Evolutionary conservation across 2,329 filamentous ascomycete genomes (phyloP).

Genomic region (Fusarium tuaranense): DNA sequence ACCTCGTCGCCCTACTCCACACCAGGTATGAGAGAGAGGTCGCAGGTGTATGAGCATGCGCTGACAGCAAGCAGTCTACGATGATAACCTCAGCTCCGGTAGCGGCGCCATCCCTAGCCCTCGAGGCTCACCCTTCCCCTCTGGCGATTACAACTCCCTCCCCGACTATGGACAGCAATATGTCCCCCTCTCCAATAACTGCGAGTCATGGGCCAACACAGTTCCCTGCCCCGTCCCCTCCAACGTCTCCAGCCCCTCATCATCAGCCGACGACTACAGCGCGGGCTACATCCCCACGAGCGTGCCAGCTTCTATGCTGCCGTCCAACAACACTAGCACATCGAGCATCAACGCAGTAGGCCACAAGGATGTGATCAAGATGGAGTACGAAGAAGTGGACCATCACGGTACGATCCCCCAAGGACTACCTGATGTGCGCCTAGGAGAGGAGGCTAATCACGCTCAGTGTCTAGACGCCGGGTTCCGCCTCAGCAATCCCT

Average conservation of each 20-base stretch:
- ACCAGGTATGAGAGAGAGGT: constrained; percentile 50
- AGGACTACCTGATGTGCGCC: not conserved
- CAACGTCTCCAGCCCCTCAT: constrained; percentile 64
- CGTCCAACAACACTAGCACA: constrained; percentile 45
- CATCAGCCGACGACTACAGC: constrained; percentile 62
- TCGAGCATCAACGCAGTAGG: constrained; percentile 46
- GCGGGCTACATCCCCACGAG: constrained; percentile 62
- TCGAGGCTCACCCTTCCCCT: constrained; percentile 59
- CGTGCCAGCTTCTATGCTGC: constrained; percentile 59
- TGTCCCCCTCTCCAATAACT: constrained; percentile 54
- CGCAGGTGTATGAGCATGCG: not conserved
- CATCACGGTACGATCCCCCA: constrained; percentile 44
- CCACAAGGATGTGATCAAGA: constrained; percentile 54
- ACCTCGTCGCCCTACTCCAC: constrained; percentile 56
- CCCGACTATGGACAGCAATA: constrained; percentile 56
- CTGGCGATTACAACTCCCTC: constrained; percentile 57
- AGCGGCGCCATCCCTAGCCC: constrained; percentile 57
- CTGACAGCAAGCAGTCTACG: constrained; percentile 51
- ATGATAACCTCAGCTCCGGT: constrained; percentile 54
- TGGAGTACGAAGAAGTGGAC: constrained; percentile 55
- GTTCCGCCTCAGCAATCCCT: constrained; percentile 48
- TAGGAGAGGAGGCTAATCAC: constrained; percentile 44
- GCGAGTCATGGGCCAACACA: constrained; percentile 60
- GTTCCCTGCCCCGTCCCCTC: constrained; percentile 60
- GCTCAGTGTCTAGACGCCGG: constrained; percentile 46